Evolutionary conservation across 345 rosid species (phyloP), one percentile per base, ranked within the genome.

Genomic region (Lepidium africanum): DNA sequence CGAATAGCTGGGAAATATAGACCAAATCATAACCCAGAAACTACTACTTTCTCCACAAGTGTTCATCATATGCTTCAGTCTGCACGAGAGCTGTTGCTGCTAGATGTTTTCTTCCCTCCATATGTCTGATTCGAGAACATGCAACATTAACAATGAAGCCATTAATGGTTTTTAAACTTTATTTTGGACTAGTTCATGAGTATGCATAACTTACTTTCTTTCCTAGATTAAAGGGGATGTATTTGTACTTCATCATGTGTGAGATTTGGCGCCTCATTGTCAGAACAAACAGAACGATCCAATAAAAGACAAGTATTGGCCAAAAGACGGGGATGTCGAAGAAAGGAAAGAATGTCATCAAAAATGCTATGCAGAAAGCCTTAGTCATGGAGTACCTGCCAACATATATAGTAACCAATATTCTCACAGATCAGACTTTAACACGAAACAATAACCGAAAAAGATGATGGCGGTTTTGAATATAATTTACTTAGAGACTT

Each of bases 161-260:
- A 51, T 7, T 41, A 13, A 10, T 17, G 60, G 33, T 40, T 56
- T 10, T 9, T 36, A 11, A 41, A 11, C 14, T 15, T 12, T 10
- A 50, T 33, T 11, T 30, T 40, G 38, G 30, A 51, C 38, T 13
- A 14, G 51, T 51, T 65, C 2, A 50, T 11, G 6, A 41, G 40
- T 2, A 65, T n/a, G 12, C 5, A 23, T 13, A 46, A 56, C 77
- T 73, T 65, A 87, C 95, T 87, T 92, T 90, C 77, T 92, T 92
- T 56, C 98, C 95, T 11, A 86, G 17, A 69, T 53, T 82, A 69
- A 86, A 76, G 0, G 96, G 95, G 47, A 87, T 60, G 61, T 90
- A 89, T 53, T 81, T 87, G 89, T 87, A 87, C 76, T 90, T 92
- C 77, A 89, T 84, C 98, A 92, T 86, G 81, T 92, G 92, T 6